Percentiles rank a stretch among this genome's conserved stretches.
These are phyloP conservation scores for Pleurotus salmoneostramineus DNA, from an alignment of 768 basidiomycete species.

Conservation along the genomic window DNA sequence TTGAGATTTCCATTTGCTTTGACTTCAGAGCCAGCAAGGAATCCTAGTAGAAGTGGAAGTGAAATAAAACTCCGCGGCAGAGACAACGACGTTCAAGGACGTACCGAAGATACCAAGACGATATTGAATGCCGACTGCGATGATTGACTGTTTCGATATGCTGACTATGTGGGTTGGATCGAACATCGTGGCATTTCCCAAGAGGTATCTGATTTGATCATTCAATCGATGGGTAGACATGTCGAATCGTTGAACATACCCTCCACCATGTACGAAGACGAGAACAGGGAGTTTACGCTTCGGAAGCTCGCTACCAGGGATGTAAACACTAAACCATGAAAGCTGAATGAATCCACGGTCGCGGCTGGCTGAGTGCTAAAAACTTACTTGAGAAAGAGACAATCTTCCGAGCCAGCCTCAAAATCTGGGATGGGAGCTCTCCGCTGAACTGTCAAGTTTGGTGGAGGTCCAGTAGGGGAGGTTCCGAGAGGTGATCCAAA, in stretches of 20 bases:
- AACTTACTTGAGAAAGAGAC: constrained; percentile 25
- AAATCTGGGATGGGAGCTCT: neutral
- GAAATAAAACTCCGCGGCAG: neutral
- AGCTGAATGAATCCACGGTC: neutral
- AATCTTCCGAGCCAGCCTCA: constrained; percentile 19
- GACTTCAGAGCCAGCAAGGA: constrained; percentile 25
- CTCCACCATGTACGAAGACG: constrained; percentile 6
- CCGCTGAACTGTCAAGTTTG: neutral
- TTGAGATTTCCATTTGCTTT: constrained; percentile 27
- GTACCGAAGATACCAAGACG: constrained; percentile 5
- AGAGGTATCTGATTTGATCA: neutral
- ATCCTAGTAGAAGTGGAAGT: constrained; percentile 16
- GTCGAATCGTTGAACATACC: neutral
- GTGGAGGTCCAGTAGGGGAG: constrained; percentile 6
- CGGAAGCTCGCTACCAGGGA: neutral
- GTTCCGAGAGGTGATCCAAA: constrained; percentile 1
- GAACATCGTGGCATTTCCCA: neutral
- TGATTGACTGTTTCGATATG: neutral
- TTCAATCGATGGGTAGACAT: neutral
- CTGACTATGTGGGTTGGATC: neutral
- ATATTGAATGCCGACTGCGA: constrained; percentile 5
- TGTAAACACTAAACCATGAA: neutral
- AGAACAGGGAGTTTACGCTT: neutral
- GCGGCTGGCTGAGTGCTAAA: neutral
- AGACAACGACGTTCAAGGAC: neutral